phyloP scores from a whole-genome alignment of 2,329 filamentous ascomycete genomes.

The Allantophomopsis cytisporea region DNA sequence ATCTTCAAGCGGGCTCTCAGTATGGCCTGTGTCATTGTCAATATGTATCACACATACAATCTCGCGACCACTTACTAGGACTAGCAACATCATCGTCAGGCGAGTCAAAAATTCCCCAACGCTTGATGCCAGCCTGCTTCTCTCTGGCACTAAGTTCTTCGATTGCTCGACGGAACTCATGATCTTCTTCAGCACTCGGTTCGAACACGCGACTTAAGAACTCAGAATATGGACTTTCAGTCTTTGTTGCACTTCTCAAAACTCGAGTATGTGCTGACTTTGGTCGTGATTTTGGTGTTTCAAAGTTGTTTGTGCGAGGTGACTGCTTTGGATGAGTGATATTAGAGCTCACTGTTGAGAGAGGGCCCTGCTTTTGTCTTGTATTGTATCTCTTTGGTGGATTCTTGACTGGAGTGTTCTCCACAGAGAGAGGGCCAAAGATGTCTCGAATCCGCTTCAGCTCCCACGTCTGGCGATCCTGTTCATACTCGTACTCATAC shows the following conservation, averaged over 20 bases:
- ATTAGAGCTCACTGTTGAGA: neutral
- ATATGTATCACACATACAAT: neutral
- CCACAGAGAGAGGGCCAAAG: conserved; percentile 42
- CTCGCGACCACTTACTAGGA: neutral
- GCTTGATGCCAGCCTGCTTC: neutral
- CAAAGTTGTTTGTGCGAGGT: conserved; percentile 13
- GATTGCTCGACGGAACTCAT: conserved; percentile 11
- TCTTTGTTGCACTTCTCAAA: neutral
- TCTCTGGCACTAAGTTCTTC: neutral
- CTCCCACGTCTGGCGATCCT: conserved; percentile 23
- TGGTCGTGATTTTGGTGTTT: neutral
- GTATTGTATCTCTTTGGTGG: conserved; percentile 12
- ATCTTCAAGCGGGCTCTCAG: conserved; percentile 1
- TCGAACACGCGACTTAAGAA: neutral
- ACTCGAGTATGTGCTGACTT: neutral
- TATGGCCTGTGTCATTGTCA: neutral
- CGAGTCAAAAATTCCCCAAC: neutral
- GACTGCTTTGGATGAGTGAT: neutral
- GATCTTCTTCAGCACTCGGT: conserved; percentile 9
- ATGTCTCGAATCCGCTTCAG: conserved; percentile 40
- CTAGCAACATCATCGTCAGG: neutral
- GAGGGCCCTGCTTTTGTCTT: conserved; percentile 3
- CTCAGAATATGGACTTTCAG: neutral
- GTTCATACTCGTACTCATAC: conserved; percentile 49
- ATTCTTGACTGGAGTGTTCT: conserved; percentile 29